These are phyloP conservation scores for Albifimbria verrucaria DNA, from an alignment of 2,329 filamentous ascomycete species.

Conservation along the genomic window DNA sequence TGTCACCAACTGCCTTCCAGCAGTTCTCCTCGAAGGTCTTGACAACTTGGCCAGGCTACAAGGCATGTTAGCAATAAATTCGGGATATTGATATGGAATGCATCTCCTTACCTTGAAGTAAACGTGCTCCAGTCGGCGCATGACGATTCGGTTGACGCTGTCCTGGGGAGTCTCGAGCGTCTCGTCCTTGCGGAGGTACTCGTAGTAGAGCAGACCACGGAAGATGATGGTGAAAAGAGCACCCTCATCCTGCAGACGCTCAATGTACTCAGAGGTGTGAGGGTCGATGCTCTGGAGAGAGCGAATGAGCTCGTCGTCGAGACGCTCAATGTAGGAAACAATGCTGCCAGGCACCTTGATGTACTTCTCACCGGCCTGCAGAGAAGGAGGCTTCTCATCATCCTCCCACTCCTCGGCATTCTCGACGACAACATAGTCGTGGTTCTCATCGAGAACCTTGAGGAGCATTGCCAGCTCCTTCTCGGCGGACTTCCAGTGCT, in stretches of 20 bases:
- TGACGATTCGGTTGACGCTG: conserved; percentile 85
- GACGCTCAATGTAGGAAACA: conserved; percentile 88
- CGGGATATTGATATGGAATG: background rate
- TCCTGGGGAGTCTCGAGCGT: conserved; percentile 77
- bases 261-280: conserved; percentile 97
- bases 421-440: conserved; percentile 82
- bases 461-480: conserved; percentile 79
- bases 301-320: conserved; percentile 95
- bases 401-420: conserved; percentile 98
- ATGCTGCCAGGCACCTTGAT: conserved; percentile 92
- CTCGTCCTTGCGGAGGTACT: conserved; percentile 68
- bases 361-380: conserved; percentile 71
- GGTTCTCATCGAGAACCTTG: conserved; percentile 72
- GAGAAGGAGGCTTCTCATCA: conserved; percentile 84
- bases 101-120: conserved; percentile 80
- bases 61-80: conserved; percentile 6
- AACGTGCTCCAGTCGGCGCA: conserved; percentile 91
- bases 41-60: conserved; percentile 80
- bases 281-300: conserved; percentile 98
- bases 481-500: conserved; percentile 95
- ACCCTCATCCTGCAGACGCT: conserved; percentile 87
- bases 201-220: conserved; percentile 83
- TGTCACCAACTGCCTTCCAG: conserved; percentile 74
- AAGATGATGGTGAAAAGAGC: conserved; percentile 90
- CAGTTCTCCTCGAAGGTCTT: conserved; percentile 91